These are phyloP conservation scores for Quercus phellos DNA, from an alignment of 331 rosid species.

Conservation along the genomic window DNA sequence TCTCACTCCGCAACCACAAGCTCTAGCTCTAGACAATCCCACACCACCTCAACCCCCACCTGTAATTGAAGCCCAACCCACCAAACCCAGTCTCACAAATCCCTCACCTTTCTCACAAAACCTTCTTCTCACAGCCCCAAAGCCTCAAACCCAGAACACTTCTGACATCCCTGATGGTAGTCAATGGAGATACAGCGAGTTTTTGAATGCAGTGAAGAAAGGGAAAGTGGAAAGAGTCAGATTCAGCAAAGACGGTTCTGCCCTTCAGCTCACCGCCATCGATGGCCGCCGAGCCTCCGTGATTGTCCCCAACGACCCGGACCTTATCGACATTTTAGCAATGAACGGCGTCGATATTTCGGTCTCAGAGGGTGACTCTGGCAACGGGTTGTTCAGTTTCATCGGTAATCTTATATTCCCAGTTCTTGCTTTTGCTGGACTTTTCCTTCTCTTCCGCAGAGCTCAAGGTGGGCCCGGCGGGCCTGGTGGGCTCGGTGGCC, in stretches of 20 bases:
- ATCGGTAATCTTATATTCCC: constrained; percentile 83
- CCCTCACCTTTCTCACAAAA: constrained; percentile 67
- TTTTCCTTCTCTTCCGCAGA: constrained; percentile 80
- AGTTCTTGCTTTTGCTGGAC: constrained; percentile 76
- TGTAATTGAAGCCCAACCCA: constrained; percentile 53
- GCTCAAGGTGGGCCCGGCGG: constrained; percentile 94
- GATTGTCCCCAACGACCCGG: constrained; percentile 88
- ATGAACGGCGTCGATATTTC: constrained; percentile 96
- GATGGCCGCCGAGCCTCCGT: constrained; percentile 84
- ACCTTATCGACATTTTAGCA: constrained; percentile 88
- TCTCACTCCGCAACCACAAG: constrained; percentile 55
- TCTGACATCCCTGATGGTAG: constrained; percentile 86
- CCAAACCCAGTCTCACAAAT: constrained; percentile 32
- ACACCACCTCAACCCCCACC: constrained; percentile 42
- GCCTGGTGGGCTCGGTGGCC: constrained; percentile 89
- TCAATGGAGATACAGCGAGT: constrained; percentile 97
- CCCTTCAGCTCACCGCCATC: constrained; percentile 86
- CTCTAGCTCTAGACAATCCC: constrained; percentile 52
- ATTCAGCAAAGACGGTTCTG: constrained; percentile 86
- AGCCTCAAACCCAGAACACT: constrained; percentile 53
- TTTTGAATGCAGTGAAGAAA: constrained; percentile 81
- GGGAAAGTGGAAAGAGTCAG: constrained; percentile 91
- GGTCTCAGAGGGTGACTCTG: constrained; percentile 77
- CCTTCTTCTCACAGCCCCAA: constrained; percentile 67
- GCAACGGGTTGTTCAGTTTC: constrained; percentile 62